Base-by-base conservation (phyloP, 176 grass and related monocot species). In the Cenchrus fungigraminus region DNA sequence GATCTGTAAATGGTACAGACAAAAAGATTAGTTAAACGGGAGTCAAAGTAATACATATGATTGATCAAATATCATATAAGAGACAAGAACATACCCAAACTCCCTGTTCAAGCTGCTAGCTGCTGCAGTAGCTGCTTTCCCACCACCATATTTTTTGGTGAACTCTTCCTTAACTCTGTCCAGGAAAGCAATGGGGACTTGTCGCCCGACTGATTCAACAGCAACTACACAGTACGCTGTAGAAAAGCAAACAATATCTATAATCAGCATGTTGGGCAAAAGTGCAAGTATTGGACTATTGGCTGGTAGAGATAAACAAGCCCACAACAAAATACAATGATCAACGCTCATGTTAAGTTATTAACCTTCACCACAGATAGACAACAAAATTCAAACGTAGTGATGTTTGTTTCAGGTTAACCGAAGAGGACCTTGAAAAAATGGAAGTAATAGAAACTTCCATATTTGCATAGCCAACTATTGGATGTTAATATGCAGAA, bases 131-230 rank as follows among this genome's bases (percentile, higher is more conserved):
- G 94, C 92, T 68, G 94, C 94, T 87, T 97, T 97, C 57, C 94
- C 94, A 79, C 94, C 92, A 22, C 88, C 92, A 90, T 88, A 97
- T 87, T 81, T 91, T 94, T 97, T 92, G 61, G 55, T 89, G 86
- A 97, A 97, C 51, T 97, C 94, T 51, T 97, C 94, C 92, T 97
- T 97, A 37, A 97, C 86, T 76, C 92, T 87, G 77, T 97, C 94
- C 29, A 97, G 77, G 80, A 97, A 97, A 44, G 94, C 94, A 47
- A 97, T 97, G 49, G 94, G 94, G 55, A 94, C 68, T 91, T 97
- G 94, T 54, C 94, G 93, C n/a, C 94, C 94, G 22, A 92, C 88
- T 73, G 94, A 94, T 82, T 97, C 94, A 80, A 97, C 94, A 64
- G 94, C 94, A 86, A 97, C 94, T 1, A 97, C 92, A 62, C 94